A percentile compares a stretch with the other conserved stretches of the same genome.
phyloP scores from a whole-genome alignment of 2,329 filamentous ascomycete species.

The Ophiostoma ulmi region DNA sequence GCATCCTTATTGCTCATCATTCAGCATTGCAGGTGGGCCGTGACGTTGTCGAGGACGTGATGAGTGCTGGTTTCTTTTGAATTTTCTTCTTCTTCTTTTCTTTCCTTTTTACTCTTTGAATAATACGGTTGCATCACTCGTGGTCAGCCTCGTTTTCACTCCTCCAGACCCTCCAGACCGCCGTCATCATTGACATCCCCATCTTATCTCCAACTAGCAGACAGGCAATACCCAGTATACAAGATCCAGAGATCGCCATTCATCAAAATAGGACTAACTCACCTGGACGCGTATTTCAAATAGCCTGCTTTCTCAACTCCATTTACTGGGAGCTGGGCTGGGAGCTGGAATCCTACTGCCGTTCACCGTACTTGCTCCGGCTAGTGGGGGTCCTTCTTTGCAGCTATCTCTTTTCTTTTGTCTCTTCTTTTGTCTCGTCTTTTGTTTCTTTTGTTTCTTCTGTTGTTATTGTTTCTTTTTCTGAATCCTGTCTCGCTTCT shows the following conservation, averaged over 20 bases:
- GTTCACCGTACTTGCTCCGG: not conserved
- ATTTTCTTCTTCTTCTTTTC: not conserved
- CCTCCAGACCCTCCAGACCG: not conserved
- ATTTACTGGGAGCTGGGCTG: not conserved
- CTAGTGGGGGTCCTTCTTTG: not conserved
- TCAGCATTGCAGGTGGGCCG: not conserved
- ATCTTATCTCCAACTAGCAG: too few species aligned
- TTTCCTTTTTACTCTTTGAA: not conserved
- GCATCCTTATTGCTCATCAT: not conserved
- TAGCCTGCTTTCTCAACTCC: conserved; percentile 2
- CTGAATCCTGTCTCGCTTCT: not conserved
- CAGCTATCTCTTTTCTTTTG: not conserved
- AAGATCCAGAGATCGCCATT: conserved; percentile 8
- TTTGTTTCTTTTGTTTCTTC: not conserved
- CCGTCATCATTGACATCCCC: not conserved
- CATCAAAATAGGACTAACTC: not conserved
- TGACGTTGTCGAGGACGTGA: not conserved
- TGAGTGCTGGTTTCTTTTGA: not conserved
- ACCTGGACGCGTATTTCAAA: not conserved
- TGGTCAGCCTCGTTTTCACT: not conserved
- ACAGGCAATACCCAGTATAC: not conserved
- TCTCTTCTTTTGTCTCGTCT: not conserved
- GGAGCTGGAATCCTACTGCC: not conserved
- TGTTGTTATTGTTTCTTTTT: not conserved
- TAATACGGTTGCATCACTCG: not conserved